Conservation (phyloP, 768 basidiomycete species). For the Hygrocybe coccinea region DNA sequence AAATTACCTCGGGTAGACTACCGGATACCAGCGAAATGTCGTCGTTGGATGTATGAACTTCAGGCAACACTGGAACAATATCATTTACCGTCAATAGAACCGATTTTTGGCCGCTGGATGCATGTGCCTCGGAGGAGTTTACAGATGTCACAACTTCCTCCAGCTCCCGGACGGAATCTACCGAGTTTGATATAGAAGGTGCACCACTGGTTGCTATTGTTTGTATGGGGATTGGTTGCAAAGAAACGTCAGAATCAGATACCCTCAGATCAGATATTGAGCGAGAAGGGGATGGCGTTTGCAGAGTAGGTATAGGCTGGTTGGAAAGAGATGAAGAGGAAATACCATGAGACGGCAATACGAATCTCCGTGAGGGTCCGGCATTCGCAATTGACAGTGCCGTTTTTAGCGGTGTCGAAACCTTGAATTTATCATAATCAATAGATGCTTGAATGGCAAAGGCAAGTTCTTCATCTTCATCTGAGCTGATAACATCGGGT, state of each 20-base stretch:
- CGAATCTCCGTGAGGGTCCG: slow-evolving; percentile 28
- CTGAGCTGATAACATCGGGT: slow-evolving; percentile 33
- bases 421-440: slow-evolving; percentile 34
- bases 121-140: neutral
- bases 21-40: too few species aligned
- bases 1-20: too few species aligned
- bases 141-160: slow-evolving; percentile 25
- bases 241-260: neutral
- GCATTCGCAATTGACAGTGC: slow-evolving; percentile 64
- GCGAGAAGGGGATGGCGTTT: neutral
- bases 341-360: slow-evolving; percentile 7
- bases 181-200: neutral
- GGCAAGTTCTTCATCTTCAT: slow-evolving; percentile 54
- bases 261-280: neutral
- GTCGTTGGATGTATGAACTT: too few species aligned
- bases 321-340: neutral
- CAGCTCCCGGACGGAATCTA: slow-evolving; percentile 32
- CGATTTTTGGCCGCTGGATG: too few species aligned
- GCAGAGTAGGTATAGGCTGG: neutral
- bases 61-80: too few species aligned
- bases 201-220: neutral
- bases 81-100: too few species aligned
- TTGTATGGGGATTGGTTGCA: neutral
- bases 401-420: slow-evolving; percentile 58
- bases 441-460: slow-evolving; percentile 62